Evolutionary conservation across 768 basidiomycete genomes (phyloP), one percentile per base, ranked within the genome.

Genomic region (Lactarius deliciosus): DNA sequence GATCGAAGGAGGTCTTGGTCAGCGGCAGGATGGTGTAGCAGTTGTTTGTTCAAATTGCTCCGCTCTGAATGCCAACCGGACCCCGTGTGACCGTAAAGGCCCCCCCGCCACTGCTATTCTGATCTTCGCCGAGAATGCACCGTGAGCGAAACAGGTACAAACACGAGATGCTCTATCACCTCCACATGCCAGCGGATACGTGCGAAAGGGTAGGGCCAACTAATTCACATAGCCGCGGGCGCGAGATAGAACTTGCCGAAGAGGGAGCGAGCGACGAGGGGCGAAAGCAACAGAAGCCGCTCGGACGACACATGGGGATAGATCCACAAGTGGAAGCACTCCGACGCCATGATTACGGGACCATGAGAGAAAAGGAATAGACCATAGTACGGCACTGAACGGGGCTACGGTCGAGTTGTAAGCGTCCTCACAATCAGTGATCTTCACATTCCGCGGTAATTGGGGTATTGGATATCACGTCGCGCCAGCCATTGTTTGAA

Each of bases 381-480:
- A 32, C 9, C 22, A 13, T 2, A 4, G 36, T 32, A 45, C 41
- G 16, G 10, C 9, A 36, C n/a, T 58, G 28, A 50, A 5, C 16
- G n/a, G 43, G 36, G 20, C 61, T 58, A 45, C 41, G 65, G 38
- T 62, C 18, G 60, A 50, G 9, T 34, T 32, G 56, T 53, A 34
- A 40, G 57, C 61, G 57, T 41, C 9, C n/a, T 57, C 7, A 43
- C 11, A 54, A 66, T 58, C 50, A 63, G 22, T 25, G 56, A 63
- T 63, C 65, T 22, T 66, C n/a, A 20, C 47, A 18, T 58, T n/a
- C 22, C 56, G 28, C 9, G 53, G 54, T 25, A 54, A 54, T 57
- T 58, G 41, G 32, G 50, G 40, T n/a, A 66, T 50, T 41, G 22
- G 38, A 25, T 57, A 64, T 68, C 63, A 64, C 66, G 58, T 56